These are phyloP conservation scores for Blastocystis sp. DNA, from an alignment of 352 stramenopile genomes.

Conservation along the genomic window DNA sequence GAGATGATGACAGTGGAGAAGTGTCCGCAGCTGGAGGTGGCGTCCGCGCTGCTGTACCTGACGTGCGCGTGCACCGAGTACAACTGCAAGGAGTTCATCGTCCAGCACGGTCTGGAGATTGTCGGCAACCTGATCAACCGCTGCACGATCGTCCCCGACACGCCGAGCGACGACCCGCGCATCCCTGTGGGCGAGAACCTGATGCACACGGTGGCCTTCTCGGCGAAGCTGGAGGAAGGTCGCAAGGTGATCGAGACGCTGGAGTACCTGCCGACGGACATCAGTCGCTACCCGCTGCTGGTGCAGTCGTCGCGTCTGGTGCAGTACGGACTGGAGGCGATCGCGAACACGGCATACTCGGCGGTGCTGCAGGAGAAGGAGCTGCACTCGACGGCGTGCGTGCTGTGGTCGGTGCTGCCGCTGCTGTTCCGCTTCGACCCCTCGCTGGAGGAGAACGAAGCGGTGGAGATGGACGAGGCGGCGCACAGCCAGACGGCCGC, in stretches of 20 bases:
- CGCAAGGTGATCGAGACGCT: slow-evolving; percentile 51
- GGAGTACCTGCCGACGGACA: slow-evolving; percentile 38
- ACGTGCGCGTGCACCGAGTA: slow-evolving; percentile 56
- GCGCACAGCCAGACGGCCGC: slow-evolving; percentile 61
- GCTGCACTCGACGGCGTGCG: slow-evolving; percentile 50
- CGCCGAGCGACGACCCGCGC: slow-evolving; percentile 58
- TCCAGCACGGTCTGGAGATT: slow-evolving; percentile 57
- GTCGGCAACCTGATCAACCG: slow-evolving; percentile 32
- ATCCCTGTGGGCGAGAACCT: slow-evolving; percentile 57
- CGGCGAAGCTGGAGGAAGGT: slow-evolving; percentile 47
- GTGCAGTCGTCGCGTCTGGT: slow-evolving; percentile 46
- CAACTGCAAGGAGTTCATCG: slow-evolving; percentile 59
- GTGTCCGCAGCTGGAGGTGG: slow-evolving; percentile 47
- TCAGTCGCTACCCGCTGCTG: slow-evolving; percentile 49
- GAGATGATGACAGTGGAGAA: slow-evolving; percentile 52
- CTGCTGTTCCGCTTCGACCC: slow-evolving; percentile 60
- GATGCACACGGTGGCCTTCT: slow-evolving; percentile 55
- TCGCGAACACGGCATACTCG: slow-evolving; percentile 35
- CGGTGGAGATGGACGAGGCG: slow-evolving; percentile 39
- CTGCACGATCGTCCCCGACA: slow-evolving; percentile 33
- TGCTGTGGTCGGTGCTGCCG: slow-evolving; percentile 58
- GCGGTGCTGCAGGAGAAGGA: slow-evolving; percentile 51
- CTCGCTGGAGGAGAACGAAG: slow-evolving; percentile 53
- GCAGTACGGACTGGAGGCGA: slow-evolving; percentile 58
- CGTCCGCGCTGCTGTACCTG: slow-evolving; percentile 47